Conservation (phyloP, 2,329 filamentous ascomycete genomes). For the Monilinia laxa region DNA sequence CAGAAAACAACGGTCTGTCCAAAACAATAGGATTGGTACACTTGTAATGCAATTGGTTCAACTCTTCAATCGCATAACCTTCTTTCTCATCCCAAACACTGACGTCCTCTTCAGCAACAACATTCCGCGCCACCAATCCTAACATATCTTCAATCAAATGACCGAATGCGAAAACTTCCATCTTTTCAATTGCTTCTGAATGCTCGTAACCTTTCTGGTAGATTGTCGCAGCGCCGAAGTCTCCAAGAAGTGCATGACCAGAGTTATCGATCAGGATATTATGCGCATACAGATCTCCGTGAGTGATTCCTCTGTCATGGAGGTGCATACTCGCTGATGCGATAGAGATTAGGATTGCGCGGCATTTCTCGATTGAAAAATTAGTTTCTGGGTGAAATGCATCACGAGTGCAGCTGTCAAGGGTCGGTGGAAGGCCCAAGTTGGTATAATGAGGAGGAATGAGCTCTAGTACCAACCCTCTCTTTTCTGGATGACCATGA, state of each 20-base stretch:
- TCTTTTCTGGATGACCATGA: constrained; percentile 43
- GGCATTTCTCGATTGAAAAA: constrained; percentile 39
- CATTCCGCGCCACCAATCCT: constrained; percentile 38
- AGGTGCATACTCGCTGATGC: constrained; percentile 47
- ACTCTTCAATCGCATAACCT: constrained; percentile 33
- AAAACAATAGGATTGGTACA: constrained; percentile 36
- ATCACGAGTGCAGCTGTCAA: constrained; percentile 50
- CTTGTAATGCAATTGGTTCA: constrained; percentile 37
- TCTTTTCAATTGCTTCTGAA: constrained; percentile 42
- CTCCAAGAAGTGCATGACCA: constrained; percentile 48
- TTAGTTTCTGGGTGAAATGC: constrained; percentile 41
- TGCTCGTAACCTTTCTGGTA: constrained; percentile 40
- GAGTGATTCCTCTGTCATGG: constrained; percentile 46
- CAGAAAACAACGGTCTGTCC: constrained; percentile 36
- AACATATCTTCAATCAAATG: constrained; percentile 49
- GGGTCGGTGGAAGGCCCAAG: constrained; percentile 47
- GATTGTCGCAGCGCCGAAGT: constrained; percentile 50
- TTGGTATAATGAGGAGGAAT: constrained; percentile 46
- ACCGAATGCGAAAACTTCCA: constrained; percentile 51
- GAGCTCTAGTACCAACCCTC: constrained; percentile 50
- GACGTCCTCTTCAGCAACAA: constrained; percentile 26
- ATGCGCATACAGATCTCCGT: constrained; percentile 51
- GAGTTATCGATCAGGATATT: constrained; percentile 47
- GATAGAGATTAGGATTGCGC: constrained; percentile 45
- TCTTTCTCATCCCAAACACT: constrained; percentile 35